Conservation (phyloP, 352 stramenopile genomes). For the Pythium phragmiticola region DNA sequence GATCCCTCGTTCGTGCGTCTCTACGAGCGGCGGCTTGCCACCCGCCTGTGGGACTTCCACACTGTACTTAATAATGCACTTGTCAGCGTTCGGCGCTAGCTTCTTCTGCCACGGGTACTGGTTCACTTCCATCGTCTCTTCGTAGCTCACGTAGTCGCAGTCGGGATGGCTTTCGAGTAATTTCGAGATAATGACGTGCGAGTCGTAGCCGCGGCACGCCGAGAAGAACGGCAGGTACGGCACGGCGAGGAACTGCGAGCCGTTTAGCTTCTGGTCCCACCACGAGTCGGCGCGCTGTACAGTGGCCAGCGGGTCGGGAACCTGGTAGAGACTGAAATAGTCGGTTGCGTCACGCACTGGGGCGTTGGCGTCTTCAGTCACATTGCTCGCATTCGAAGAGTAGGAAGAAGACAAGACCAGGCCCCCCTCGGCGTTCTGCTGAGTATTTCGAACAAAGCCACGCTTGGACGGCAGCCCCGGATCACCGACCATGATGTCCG, state of each 20-base stretch:
- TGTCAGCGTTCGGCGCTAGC: conserved; percentile 72
- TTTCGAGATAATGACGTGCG: conserved; percentile 91
- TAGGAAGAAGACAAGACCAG: conserved; percentile 13
- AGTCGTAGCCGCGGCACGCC: conserved; percentile 95
- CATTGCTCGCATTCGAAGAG: conserved; percentile 20
- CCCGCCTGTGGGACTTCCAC: conserved; percentile 26
- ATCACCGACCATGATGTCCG: conserved; percentile 92
- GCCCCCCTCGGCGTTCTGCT: conserved; percentile 55
- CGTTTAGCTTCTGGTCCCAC: conserved; percentile 76
- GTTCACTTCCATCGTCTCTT: conserved; percentile 90
- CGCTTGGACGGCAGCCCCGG: conserved; percentile 50
- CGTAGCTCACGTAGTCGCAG: conserved; percentile 84
- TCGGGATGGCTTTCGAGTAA: conserved; percentile 94
- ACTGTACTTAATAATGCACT: conserved; percentile 68
- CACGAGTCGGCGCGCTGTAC: conserved; percentile 55
- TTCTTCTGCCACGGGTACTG: conserved; percentile 91
- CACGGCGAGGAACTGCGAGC: conserved; percentile 74
- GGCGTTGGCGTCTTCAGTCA: conserved; percentile 13
- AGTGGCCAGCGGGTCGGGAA: conserved; percentile 36
- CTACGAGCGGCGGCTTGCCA: conserved; percentile 13
- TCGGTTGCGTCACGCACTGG: conserved; percentile 43
- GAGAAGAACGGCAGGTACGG: conserved; percentile 97
- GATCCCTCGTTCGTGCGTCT: conserved; percentile 59
- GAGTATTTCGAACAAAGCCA: conserved; percentile 55
- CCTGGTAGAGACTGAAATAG: conserved; percentile 56